A percentile compares a stretch with the other conserved stretches of the same genome.
These are phyloP conservation scores for Pleurozium schreberi DNA, from an alignment of 225 moss, liverwort and hornwort genomes.

Conservation along the genomic window DNA sequence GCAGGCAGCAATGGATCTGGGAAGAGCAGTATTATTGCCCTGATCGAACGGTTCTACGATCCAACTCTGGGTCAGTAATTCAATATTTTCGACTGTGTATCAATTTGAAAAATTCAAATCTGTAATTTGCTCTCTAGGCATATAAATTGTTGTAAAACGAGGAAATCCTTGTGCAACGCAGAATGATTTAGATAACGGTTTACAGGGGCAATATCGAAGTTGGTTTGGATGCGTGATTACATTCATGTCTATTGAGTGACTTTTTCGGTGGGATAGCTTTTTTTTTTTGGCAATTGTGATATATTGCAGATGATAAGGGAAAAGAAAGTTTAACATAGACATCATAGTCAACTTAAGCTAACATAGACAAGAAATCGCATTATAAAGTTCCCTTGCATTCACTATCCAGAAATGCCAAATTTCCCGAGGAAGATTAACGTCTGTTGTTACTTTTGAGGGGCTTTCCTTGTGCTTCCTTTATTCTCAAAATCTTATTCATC, in stretches of 20 bases:
- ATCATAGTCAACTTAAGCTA: not conserved
- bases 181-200: not conserved
- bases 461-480: not conserved
- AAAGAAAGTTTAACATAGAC: not conserved
- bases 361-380: not conserved
- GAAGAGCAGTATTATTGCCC: slow-evolving; percentile 64
- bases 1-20: slow-evolving; percentile 66
- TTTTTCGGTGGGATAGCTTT: not conserved
- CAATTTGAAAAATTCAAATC: not conserved
- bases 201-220: not conserved
- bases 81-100: not conserved
- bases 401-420: not conserved
- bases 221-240: not conserved
- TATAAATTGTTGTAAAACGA: not conserved
- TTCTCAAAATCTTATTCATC: not conserved
- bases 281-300: not conserved
- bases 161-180: not conserved
- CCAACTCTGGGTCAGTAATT: slow-evolving; percentile 47
- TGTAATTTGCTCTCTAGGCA: not conserved
- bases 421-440: not conserved
- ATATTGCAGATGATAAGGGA: not conserved
- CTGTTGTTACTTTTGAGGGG: not conserved
- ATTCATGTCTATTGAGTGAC: not conserved
- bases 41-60: slow-evolving; percentile 67
- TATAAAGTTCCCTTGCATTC: not conserved